Percentiles rank a stretch among this genome's conserved stretches.
Conservation (phyloP, 2,329 filamentous ascomycete genomes). For the Pestalotiopsis sp. region DNA sequence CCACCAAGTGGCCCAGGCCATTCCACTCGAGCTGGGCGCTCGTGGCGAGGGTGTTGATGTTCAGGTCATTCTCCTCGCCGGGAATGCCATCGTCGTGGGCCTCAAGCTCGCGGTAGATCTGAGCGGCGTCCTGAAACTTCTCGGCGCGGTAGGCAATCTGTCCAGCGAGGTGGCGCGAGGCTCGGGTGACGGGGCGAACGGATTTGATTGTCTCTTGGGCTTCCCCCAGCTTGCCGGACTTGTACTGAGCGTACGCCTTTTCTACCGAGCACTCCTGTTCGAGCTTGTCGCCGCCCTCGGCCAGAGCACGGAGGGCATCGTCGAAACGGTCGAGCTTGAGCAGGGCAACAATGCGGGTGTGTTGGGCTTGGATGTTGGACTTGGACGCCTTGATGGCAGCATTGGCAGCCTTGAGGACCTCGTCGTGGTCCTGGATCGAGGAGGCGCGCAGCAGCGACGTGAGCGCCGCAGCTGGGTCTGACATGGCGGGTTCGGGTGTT, state of each 20-base stretch:
- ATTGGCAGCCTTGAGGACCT: constrained; percentile 68
- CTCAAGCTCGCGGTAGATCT: constrained; percentile 64
- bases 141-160: constrained; percentile 76
- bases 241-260: constrained; percentile 83
- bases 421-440: constrained; percentile 71
- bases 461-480: constrained; percentile 53
- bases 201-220: constrained; percentile 52
- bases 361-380: constrained; percentile 57
- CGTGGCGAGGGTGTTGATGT: constrained; percentile 74
- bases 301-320: constrained; percentile 72
- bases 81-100: constrained; percentile 43
- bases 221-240: constrained; percentile 69
- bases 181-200: constrained; percentile 31
- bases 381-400: constrained; percentile 65
- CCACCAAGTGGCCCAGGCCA: constrained; percentile 53
- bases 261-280: constrained; percentile 67
- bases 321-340: constrained; percentile 83
- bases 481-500: constrained; percentile 24
- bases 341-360: constrained; percentile 73
- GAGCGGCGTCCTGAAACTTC: constrained; percentile 68
- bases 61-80: constrained; percentile 73
- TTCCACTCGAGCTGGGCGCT: constrained; percentile 75
- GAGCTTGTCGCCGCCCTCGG: constrained; percentile 63
- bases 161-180: constrained; percentile 58
- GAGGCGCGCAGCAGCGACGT: constrained; percentile 56